Percentiles rank a stretch among this genome's conserved stretches.
These are phyloP conservation scores for Russula compacta DNA, from an alignment of 768 basidiomycete species.

Conservation along the genomic window DNA sequence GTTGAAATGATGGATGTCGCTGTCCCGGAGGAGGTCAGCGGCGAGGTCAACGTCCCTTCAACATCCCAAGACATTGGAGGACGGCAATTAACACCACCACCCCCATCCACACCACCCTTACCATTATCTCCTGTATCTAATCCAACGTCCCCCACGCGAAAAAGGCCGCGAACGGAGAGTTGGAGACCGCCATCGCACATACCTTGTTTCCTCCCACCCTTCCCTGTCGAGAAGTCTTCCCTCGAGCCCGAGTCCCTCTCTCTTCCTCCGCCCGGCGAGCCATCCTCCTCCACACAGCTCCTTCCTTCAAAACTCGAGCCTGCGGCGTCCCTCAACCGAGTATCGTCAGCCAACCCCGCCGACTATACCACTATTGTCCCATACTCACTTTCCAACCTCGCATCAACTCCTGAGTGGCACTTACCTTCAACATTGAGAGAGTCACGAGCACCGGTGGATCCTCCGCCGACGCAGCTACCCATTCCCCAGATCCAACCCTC, in stretches of 20 bases:
- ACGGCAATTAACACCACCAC: slow-evolving; percentile 19
- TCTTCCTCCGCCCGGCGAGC: slow-evolving; percentile 30
- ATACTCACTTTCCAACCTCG: slow-evolving; percentile 64
- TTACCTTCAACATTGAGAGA: slow-evolving; percentile 33
- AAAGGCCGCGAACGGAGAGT: slow-evolving; percentile 44
- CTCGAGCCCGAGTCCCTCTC: slow-evolving; percentile 28
- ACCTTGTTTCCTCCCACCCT: slow-evolving; percentile 60
- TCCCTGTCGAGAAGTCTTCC: slow-evolving; percentile 35
- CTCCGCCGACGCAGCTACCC: slow-evolving; percentile 28
- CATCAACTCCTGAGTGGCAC: slow-evolving; percentile 59
- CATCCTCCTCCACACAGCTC: slow-evolving; percentile 29
- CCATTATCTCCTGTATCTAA: slow-evolving; percentile 53
- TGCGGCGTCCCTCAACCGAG: slow-evolving; percentile 34
- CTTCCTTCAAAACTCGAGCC: slow-evolving; percentile 30
- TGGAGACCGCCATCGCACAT: slow-evolving; percentile 60
- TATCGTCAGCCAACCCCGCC: slow-evolving; percentile 38
- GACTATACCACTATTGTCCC: slow-evolving; percentile 67
- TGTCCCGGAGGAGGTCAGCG: slow-evolving; percentile 6
- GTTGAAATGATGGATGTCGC: slow-evolving; percentile 17
- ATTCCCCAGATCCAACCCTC: slow-evolving; percentile 55
- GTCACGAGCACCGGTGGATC: slow-evolving; percentile 1
- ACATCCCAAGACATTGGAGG: slow-evolving; percentile 9
- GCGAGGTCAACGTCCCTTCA: slow-evolving; percentile 12
- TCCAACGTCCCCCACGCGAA: slow-evolving; percentile 47
- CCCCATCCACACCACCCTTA: slow-evolving; percentile 33